These are phyloP conservation scores for Colletotrichum lentis DNA, from an alignment of 2,329 filamentous ascomycete genomes.

Conservation along the genomic window DNA sequence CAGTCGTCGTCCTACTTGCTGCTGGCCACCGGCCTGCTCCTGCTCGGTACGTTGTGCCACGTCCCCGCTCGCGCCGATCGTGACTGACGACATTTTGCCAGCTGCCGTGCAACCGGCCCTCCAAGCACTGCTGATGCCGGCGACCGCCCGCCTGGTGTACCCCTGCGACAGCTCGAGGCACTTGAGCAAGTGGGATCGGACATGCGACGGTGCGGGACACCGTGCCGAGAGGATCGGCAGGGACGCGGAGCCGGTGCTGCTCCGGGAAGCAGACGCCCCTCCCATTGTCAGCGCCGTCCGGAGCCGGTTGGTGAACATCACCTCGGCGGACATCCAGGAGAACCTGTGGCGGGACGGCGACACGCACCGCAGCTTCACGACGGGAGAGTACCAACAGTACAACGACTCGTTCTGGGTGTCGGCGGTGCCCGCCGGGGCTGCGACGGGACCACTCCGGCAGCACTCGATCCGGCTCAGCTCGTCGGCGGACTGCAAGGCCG, in stretches of 20 bases:
- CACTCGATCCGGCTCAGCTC: slow-evolving; percentile 36
- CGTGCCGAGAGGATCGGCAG: slow-evolving; percentile 21
- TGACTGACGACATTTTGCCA: not conserved
- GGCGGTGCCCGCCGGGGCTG: slow-evolving; percentile 23
- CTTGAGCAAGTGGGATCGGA: slow-evolving; percentile 28
- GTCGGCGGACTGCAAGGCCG: slow-evolving; percentile 20
- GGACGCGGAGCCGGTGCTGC: slow-evolving; percentile 27
- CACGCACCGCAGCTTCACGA: slow-evolving; percentile 27
- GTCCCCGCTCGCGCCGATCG: not conserved
- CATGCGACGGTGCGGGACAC: slow-evolving; percentile 5
- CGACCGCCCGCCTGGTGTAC: slow-evolving; percentile 24
- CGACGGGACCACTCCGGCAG: slow-evolving; percentile 33
- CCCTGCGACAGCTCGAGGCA: slow-evolving; percentile 22
- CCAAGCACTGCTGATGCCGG: slow-evolving; percentile 29
- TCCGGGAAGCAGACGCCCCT: slow-evolving; percentile 15
- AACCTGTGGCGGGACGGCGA: slow-evolving; percentile 32
- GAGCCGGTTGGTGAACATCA: slow-evolving; percentile 21
- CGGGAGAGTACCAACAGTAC: slow-evolving; percentile 20
- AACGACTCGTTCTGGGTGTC: slow-evolving; percentile 36
- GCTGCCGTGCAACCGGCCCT: slow-evolving; percentile 31
- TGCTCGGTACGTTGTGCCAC: slow-evolving; percentile 12
- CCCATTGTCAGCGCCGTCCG: slow-evolving; percentile 15
- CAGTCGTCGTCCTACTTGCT: slow-evolving; percentile 27
- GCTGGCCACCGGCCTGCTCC: slow-evolving; percentile 23
- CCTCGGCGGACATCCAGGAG: slow-evolving; percentile 30